Conservation (phyloP, 495 filamentous ascomycete genomes). For the Aspergillus panamensis region DNA sequence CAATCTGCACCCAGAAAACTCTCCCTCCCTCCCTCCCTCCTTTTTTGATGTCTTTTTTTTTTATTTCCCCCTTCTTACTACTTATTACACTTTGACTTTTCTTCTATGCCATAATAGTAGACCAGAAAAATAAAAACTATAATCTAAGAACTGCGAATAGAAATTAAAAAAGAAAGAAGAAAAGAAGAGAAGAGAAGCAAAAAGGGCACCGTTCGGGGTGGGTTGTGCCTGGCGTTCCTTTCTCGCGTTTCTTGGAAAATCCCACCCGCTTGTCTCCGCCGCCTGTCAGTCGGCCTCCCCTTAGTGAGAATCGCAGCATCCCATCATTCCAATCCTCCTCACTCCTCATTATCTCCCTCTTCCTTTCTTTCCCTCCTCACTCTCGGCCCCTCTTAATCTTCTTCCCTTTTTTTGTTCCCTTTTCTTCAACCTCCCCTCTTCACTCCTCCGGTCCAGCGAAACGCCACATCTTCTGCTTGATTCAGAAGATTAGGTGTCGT, state of each 20-base stretch:
- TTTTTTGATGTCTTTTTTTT: neutral
- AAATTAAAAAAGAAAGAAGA: constrained; percentile 1
- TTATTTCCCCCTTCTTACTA: constrained; percentile 2
- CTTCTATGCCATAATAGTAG: constrained; percentile 1
- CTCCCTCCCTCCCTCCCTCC: constrained; percentile 9
- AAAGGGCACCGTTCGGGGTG: constrained; percentile 3
- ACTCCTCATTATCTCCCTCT: constrained; percentile 22
- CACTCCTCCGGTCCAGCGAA: constrained; percentile 22
- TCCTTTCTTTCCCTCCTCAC: constrained; percentile 17
- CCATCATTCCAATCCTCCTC: constrained; percentile 18
- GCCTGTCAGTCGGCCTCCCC: constrained; percentile 25
- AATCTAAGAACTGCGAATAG: neutral
- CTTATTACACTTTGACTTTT: neutral
- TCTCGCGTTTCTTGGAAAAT: constrained; percentile 24
- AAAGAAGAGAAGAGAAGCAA: constrained; percentile 1
- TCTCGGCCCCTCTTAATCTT: constrained; percentile 18
- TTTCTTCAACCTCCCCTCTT: constrained; percentile 14
- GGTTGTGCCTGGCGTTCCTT: constrained; percentile 17
- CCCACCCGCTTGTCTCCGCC: constrained; percentile 28
- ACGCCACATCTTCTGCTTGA: constrained; percentile 31
- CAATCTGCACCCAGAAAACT: constrained; percentile 12
- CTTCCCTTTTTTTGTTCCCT: constrained; percentile 16
- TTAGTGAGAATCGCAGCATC: constrained; percentile 23
- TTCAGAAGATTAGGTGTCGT: constrained; percentile 28
- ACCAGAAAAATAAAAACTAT: constrained; percentile 1